Base-by-base conservation (phyloP, 106 monocot species). In the Acorus gramineus region DNA sequence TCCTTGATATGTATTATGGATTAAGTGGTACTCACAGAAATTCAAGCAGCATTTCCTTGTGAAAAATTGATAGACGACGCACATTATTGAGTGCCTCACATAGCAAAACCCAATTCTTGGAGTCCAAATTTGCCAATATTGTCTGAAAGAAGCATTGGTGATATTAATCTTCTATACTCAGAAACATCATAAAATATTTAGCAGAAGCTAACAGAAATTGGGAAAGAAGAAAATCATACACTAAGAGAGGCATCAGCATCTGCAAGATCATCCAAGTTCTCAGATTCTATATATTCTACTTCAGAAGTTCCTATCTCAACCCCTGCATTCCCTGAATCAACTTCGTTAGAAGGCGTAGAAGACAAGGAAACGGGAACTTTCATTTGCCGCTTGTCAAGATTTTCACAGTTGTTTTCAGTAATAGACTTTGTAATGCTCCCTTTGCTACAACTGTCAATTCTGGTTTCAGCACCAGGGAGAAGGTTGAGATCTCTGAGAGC, bases 1-100 rank as follows among this genome's bases (percentile, higher is more conserved):
- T 13, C 28, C 44, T 8, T 12, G 51, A 7, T 56, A 50, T 11
- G 14, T 11, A 4, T 60, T 48, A 54, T 6, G 46, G 14, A 5
- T 53, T 9, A 69, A 56, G 47, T 63, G 8, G 42, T 5, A 74
- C 90, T 83, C 82, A 96, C 96, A 96, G 58, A 47, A 82, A 66
- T n/a, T 83, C 87, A 57, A 74, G 54, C 47, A 96, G 78, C 43
- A 73, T 88, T 62, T 96, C 91, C 73, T 83, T 85, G 64, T 96
- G 90, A 74, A 68, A 91, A 65, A 85, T 72, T 55, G 96, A 82
- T 63, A 96, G 65, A 52, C 85, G 96, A 42, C 96, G 80, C 9
- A 96, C 96, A 75, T 91, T 96, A 60, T 96, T 96, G 10, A 96
- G 85, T 49, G 96, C 85, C 83, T 88, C 96, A 73, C 96, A 96